Evolutionary conservation across 805 yeast genomes (phyloP), one percentile per base, ranked within the genome.

Genomic region (Wickerhamomyces rabaulensis): DNA sequence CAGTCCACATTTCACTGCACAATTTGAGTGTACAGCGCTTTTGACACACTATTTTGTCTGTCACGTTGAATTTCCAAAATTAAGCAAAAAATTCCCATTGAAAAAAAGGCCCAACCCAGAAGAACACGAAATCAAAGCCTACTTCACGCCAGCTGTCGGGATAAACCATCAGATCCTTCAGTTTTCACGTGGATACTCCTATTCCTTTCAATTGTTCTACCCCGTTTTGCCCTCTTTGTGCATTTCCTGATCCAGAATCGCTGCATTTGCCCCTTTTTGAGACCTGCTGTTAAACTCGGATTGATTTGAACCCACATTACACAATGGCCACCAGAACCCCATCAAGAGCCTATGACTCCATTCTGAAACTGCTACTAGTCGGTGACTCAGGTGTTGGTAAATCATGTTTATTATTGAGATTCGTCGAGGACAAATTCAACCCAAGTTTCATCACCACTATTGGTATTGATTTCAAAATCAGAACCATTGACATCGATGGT

Each of bases 401-500:
- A 63, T 85, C 97, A 38, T 92, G 97, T 74, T 75, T 91, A 50
- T 74, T 91, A 59, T 79, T 92, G 53, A 81, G 98, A 63, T 92
- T 92, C 69, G 96, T 92, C 50, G 97, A 90, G 59, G 97, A 92
- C 69, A 91, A 90, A 68, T 94, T 94, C 74, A 91, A 92, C 60
- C 97, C 98, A 6, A 82, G 94, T 19, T 94, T 92, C 69, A 94
- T 94, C 70, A 90, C 98, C 49, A 94, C 99, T 41, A 94, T 94
- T 61, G 99, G 99, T 46, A 94, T 94, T 60, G 99, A 94, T 68
- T 94, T 94, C 78, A 94, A 94, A 73, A 92, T 94, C 65, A 85
- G 97, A 70, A 91, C 97, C 25, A 87, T 91, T 56, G 97, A 92
- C 58, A 78, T 91, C 54, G 92, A 92, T 53, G 97, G 96, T 45